These are phyloP conservation scores for Monascus ruber DNA, from an alignment of 2,329 filamentous ascomycete species.

Conservation along the genomic window DNA sequence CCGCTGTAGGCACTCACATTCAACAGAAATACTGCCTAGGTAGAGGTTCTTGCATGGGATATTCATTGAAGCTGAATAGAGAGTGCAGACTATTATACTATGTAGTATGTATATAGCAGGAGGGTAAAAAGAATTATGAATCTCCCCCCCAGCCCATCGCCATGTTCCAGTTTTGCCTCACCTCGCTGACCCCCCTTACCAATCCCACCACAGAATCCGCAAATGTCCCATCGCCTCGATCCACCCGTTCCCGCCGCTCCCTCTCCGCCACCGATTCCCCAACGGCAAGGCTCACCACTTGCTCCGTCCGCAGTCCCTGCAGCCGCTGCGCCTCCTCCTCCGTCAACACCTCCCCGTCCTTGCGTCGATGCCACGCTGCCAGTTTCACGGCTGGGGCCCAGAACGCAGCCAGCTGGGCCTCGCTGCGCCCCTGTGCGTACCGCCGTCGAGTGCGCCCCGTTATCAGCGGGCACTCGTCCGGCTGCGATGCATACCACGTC, in stretches of 20 bases:
- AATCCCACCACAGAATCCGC: constrained; percentile 15
- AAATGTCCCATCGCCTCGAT: constrained; percentile 14
- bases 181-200: constrained; percentile 14
- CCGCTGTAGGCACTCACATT: too few species aligned
- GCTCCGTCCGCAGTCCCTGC: constrained; percentile 8
- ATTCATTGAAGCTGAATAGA: too few species aligned
- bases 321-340: constrained; percentile 11
- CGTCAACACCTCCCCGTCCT: constrained; percentile 10
- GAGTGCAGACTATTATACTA: too few species aligned
- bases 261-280: constrained; percentile 9
- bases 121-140: constrained; percentile 1
- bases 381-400: constrained; percentile 25
- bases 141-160: constrained; percentile 15
- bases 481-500: constrained; percentile 18
- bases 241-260: constrained; percentile 11
- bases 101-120: too few species aligned
- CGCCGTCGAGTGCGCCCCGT: constrained; percentile 5
- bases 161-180: constrained; percentile 13
- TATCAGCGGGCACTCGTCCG: background rate
- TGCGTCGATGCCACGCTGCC: constrained; percentile 20
- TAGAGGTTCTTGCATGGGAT: too few species aligned
- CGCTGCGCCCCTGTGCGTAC: constrained; percentile 16
- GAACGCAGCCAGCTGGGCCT: constrained; percentile 17
- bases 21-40: too few species aligned
- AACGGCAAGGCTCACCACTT: constrained; percentile 6